phyloP scores from a whole-genome alignment of 2,329 filamentous ascomycete genomes.

The Bipolaris bicolor region DNA sequence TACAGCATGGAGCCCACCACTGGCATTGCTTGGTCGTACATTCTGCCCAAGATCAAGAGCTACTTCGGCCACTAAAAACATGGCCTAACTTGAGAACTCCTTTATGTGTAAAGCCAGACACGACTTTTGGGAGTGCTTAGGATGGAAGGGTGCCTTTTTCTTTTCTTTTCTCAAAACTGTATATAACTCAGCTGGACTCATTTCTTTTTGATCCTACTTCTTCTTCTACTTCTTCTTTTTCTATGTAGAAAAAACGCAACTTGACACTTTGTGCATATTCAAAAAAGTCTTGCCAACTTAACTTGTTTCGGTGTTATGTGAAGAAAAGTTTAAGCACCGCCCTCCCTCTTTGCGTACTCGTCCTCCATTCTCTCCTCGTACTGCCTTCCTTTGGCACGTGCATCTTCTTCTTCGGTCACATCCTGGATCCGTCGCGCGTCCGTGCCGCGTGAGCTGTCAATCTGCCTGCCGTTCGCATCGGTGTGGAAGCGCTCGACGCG shows the following conservation, averaged over 20 bases:
- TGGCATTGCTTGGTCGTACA: conserved; percentile 51
- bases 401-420: conserved; percentile 42
- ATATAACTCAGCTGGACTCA: neutral
- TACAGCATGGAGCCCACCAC: conserved; percentile 58
- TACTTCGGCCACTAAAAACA: conserved; percentile 31
- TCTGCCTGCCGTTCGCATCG: conserved; percentile 28
- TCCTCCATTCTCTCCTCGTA: conserved; percentile 53
- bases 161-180: neutral
- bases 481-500: conserved; percentile 36
- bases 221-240: neutral
- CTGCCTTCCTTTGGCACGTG: conserved; percentile 43
- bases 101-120: neutral
- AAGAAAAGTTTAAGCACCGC: conserved; percentile 42
- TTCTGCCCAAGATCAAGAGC: conserved; percentile 46
- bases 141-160: neutral
- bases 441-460: conserved; percentile 17
- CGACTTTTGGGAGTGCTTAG: too few relatives aligned
- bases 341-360: conserved; percentile 54
- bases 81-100: neutral
- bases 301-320: too few relatives aligned
- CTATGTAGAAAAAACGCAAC: neutral
- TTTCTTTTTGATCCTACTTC: neutral
- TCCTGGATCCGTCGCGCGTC: conserved; percentile 36
- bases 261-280: too few relatives aligned
- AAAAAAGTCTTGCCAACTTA: too few relatives aligned